These are phyloP conservation scores for Lanmaoa pseudosensibilis DNA, from an alignment of 768 basidiomycete genomes.

Conservation along the genomic window DNA sequence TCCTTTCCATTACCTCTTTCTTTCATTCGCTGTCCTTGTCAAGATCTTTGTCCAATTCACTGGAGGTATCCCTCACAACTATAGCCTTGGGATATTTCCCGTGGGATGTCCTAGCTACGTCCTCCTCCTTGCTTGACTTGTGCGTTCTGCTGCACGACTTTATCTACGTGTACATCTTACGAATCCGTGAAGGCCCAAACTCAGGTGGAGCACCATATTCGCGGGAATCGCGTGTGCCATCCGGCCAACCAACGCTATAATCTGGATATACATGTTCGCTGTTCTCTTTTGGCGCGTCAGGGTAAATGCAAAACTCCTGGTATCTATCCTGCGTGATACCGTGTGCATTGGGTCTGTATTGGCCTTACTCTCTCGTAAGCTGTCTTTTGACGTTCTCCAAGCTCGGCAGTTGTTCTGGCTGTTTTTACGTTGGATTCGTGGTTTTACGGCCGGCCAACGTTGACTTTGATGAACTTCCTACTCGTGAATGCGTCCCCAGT, in stretches of 20 bases:
- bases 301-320: conserved; percentile 31
- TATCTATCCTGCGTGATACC: conserved; percentile 41
- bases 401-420: conserved; percentile 27
- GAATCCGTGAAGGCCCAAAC: conserved; percentile 33
- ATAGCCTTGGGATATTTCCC: conserved; percentile 79
- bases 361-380: conserved; percentile 1
- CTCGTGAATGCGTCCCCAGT: conserved; percentile 79
- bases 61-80: conserved; percentile 84
- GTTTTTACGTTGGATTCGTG: conserved; percentile 58
- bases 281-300: conserved; percentile 57
- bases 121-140: conserved; percentile 19
- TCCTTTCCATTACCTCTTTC: conserved; percentile 81
- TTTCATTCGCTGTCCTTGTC: conserved; percentile 85
- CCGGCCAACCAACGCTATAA: conserved; percentile 84
- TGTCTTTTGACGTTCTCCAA: conserved; percentile 11
- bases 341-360: conserved; percentile 46
- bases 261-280: conserved; percentile 75
- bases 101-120: conserved; percentile 50
- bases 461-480: conserved; percentile 84
- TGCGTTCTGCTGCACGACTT: conserved; percentile 4
- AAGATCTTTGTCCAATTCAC: conserved; percentile 87
- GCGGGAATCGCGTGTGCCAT: conserved; percentile 79
- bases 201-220: conserved; percentile 45
- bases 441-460: conserved; percentile 64
- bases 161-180: conserved; percentile 25